Percentiles rank a stretch among this genome's conserved stretches.
These are phyloP conservation scores for Stevia rebaudiana DNA, from an alignment of 140 eudicot species.

Conservation along the genomic window DNA sequence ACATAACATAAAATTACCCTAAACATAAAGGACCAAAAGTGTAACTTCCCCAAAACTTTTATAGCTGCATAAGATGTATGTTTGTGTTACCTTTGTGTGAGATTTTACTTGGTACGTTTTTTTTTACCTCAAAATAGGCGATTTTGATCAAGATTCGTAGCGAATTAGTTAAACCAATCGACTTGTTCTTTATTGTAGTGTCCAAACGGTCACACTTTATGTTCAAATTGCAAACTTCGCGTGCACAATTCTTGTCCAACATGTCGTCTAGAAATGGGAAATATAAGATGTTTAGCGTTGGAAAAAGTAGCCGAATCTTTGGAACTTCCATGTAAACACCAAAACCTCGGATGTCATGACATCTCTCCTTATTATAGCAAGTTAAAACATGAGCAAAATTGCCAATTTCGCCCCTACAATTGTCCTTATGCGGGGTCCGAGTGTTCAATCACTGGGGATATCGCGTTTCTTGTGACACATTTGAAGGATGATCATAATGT, in stretches of 20 bases:
- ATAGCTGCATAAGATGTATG: too few species aligned
- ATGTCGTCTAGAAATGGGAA: conserved; percentile 33
- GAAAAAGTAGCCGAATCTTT: conserved; percentile 38
- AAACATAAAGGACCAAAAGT: too few species aligned
- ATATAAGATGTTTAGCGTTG: conserved; percentile 40
- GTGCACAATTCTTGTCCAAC: conserved; percentile 37
- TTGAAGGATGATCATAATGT: conserved; percentile 38
- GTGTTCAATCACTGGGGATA: conserved; percentile 29
- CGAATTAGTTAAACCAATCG: too few species aligned
- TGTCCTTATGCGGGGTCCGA: conserved; percentile 45
- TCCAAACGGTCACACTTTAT: conserved; percentile 42
- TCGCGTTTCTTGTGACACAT: conserved; percentile 32
- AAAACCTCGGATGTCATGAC: conserved; percentile 35
- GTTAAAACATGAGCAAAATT: conserved; percentile 31
- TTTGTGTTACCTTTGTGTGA: too few species aligned
- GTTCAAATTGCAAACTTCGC: conserved; percentile 36
- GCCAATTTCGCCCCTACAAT: conserved; percentile 38
- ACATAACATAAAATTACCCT: too few species aligned
- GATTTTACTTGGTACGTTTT: too few species aligned
- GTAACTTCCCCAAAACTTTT: too few species aligned
- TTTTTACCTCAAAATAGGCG: too few species aligned
- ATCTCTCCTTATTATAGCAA: conserved; percentile 39
- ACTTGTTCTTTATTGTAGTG: conserved; percentile 12
- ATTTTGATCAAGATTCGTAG: too few species aligned
- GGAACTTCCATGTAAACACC: conserved; percentile 39